Evolutionary conservation across 208 protist genomes (phyloP).

Genomic region (Leishmania amazonensis): DNA sequence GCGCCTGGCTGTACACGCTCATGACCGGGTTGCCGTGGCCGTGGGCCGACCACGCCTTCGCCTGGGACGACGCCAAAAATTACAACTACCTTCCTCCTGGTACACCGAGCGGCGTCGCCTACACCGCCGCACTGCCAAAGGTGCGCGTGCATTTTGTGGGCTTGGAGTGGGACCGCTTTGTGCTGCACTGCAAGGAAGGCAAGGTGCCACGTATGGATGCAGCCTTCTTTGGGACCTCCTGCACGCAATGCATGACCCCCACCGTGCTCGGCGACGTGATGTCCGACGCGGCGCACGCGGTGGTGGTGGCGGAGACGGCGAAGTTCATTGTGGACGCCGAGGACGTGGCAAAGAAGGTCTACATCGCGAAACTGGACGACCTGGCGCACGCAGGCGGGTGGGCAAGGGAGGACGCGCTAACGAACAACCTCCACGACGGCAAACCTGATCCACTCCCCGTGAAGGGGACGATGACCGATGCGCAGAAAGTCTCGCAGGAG

Average conservation of each 20-base stretch:
- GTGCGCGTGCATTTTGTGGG: constrained; percentile 83
- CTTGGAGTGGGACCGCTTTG: constrained; percentile 72
- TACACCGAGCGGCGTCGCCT: constrained; percentile 59
- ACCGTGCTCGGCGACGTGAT: constrained; percentile 53
- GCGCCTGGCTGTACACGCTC: constrained; percentile 88
- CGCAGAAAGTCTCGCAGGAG: constrained; percentile 43
- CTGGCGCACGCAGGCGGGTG: constrained; percentile 54
- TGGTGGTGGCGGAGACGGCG: constrained; percentile 87
- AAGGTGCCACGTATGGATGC: constrained; percentile 53
- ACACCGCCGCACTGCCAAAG: constrained; percentile 52
- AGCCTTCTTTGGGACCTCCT: constrained; percentile 81
- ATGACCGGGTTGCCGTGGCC: constrained; percentile 82
- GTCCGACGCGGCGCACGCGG: constrained; percentile 31
- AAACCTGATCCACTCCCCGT: constrained; percentile 49
- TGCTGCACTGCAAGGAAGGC: constrained; percentile 46
- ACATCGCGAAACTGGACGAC: constrained; percentile 63
- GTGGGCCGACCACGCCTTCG: constrained; percentile 88
- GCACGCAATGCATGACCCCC: constrained; percentile 70
- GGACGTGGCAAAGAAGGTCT: constrained; percentile 77
- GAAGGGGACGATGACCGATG: constrained; percentile 41
- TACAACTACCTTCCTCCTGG: constrained; percentile 87
- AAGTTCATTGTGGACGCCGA: constrained; percentile 90
- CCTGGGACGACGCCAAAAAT: constrained; percentile 81
- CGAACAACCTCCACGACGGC: constrained; percentile 47
- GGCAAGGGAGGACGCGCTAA: constrained; percentile 39